Conservation (phyloP, 2,329 filamentous ascomycete species). For the Stagonosporopsis tanaceti region DNA sequence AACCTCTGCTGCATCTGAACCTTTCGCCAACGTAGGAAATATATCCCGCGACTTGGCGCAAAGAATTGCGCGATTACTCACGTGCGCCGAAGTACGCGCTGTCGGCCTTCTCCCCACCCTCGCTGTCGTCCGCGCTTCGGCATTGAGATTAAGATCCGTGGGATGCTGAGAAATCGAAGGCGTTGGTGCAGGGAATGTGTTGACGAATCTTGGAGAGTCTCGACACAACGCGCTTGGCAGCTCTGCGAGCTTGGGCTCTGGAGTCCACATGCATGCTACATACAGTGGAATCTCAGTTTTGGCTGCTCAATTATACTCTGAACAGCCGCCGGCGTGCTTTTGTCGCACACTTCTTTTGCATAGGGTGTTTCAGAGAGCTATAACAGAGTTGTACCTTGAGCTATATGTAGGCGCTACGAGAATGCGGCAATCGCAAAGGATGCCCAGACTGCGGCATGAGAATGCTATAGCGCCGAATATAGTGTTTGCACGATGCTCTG, state of each 20-base stretch:
- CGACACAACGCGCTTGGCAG: neutral
- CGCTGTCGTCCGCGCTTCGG: slow-evolving; percentile 18
- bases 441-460: neutral
- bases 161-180: slow-evolving; percentile 30
- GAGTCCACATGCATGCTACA: slow-evolving; percentile 3
- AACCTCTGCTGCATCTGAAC: slow-evolving; percentile 24
- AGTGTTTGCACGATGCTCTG: neutral
- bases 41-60: slow-evolving; percentile 15
- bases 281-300: neutral
- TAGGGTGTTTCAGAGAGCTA: slow-evolving; percentile 2
- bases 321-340: neutral
- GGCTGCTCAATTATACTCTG: neutral
- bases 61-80: slow-evolving; percentile 19
- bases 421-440: too few species aligned
- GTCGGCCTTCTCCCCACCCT: slow-evolving; percentile 25
- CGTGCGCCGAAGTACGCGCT: slow-evolving; percentile 22
- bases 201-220: neutral
- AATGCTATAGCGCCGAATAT: neutral
- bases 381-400: neutral
- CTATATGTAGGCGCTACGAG: neutral
- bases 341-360: neutral
- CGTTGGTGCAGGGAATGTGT: slow-evolving; percentile 7
- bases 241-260: neutral
- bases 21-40: slow-evolving; percentile 18
- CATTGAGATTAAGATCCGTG: slow-evolving; percentile 20